phyloP scores from a whole-genome alignment of 345 rosid genomes.

The Carallia brachiata region DNA sequence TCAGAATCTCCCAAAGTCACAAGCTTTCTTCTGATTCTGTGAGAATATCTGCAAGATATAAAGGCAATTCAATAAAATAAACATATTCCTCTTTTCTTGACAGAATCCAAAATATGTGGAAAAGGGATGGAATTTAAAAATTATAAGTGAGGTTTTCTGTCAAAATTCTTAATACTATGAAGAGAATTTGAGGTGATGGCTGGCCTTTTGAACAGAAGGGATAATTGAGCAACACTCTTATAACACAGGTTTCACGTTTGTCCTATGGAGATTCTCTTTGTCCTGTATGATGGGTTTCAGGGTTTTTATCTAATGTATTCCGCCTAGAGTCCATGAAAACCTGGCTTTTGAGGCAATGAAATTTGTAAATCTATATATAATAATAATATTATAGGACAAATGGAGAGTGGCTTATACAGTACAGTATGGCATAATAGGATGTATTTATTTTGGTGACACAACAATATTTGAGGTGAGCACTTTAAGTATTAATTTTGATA shows the following conservation, averaged over 20 bases:
- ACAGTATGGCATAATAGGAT: no score
- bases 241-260: constrained; percentile 15
- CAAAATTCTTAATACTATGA: constrained; percentile 12
- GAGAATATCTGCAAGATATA: constrained; percentile 32
- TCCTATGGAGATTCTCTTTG: not conserved
- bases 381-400: no score
- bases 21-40: constrained; percentile 15
- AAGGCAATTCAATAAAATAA: constrained; percentile 10
- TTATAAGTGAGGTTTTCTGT: not conserved
- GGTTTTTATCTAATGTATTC: no score
- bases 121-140: constrained; percentile 9
- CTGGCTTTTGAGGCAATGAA: no score
- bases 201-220: not conserved
- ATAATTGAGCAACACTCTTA: not conserved
- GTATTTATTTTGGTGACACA: no score
- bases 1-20: constrained; percentile 3
- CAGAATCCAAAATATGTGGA: not conserved
- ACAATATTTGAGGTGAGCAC: no score
- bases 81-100: not conserved
- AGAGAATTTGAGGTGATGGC: constrained; percentile 5
- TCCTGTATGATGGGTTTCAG: not conserved
- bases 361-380: no score
- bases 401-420: no score
- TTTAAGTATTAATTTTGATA: no score
- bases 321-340: no score